Base-by-base conservation (phyloP, 306 rosid species). In the Styphnolobium japonicum region DNA sequence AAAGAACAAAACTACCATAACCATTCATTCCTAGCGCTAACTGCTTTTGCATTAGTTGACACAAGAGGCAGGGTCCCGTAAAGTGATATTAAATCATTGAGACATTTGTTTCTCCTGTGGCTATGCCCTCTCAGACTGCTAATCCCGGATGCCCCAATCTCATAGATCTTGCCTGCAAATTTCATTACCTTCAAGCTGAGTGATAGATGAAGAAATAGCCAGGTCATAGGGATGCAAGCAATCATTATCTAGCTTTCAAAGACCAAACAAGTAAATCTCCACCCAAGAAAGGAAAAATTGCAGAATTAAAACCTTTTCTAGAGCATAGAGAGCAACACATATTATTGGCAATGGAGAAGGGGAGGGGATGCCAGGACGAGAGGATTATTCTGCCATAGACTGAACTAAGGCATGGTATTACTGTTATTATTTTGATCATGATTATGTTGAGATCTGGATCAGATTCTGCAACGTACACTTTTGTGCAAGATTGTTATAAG, bases 111-210 rank as follows among this genome's bases (percentile, higher is more conserved):
- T 79, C 92, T 83, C 60, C 63, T 67, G 27, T 76, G 74, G 71
- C 80, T 80, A 21, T 81, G 77, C 31, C 87, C 86, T 63, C 70
- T 83, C 58, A 86, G 56, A 46, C 80, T 73, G 85, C 88, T 85
- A 23, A 81, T 69, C 74, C 84, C 78, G 11, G 89, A 75, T 55
- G 85, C 72, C 66, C 90, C 90, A 55, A 83, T 76, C 81, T 86
- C 90, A 53, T 88, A 67, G 52, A 81, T 81, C 82, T 86, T 83
- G 57, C 89, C 92, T 88, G 92, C 83, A 78, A 37, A 81, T 62
- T 70, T 29, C 37, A 79, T 48, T 51, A 75, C 6, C 43, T 55
- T 67, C 36, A 69, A 46, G 51, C 21, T 12, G 57, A 71, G 77
- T 56, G 23, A 76, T 34, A 27, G 33, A 75, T 60, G 61, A 66